These are phyloP conservation scores for Aspergillus pseudotamarii DNA, from an alignment of 2,329 filamentous ascomycete species.

Conservation along the genomic window DNA sequence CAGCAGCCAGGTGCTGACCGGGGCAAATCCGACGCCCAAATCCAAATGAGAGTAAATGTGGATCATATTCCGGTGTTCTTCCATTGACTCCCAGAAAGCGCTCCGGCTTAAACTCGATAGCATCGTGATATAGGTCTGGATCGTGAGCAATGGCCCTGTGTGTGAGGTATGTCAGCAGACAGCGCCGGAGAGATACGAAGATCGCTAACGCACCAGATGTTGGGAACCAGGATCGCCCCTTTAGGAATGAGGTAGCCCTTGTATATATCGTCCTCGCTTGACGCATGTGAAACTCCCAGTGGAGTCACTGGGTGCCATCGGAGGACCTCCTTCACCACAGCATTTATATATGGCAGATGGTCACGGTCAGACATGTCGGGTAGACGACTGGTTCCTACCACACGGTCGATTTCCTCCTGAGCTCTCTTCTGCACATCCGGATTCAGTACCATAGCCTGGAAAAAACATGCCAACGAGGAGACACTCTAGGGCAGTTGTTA, in stretches of 20 bases:
- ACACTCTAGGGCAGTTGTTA: background rate
- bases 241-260: constrained; percentile 7
- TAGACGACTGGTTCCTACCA: background rate
- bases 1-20: background rate
- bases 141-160: background rate
- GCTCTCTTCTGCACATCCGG: constrained; percentile 2
- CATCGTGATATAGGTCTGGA: background rate
- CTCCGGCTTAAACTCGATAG: background rate
- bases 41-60: constrained; percentile 2
- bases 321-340: background rate
- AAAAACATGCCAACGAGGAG: background rate
- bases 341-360: background rate
- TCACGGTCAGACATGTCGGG: background rate
- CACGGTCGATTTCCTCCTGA: constrained; percentile 6
- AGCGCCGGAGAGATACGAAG: background rate
- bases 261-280: constrained; percentile 3
- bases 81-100: background rate
- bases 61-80: background rate
- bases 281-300: background rate
- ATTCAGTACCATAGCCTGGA: constrained; percentile 3
- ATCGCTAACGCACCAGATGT: background rate
- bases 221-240: background rate
- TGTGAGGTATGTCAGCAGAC: background rate
- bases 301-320: background rate
- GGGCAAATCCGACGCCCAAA: constrained; percentile 8